A percentile compares a stretch with the other conserved stretches of the same genome.
Evolutionary conservation across 495 filamentous ascomycete species (phyloP).

Genomic region (Penicillium malachiteum): DNA sequence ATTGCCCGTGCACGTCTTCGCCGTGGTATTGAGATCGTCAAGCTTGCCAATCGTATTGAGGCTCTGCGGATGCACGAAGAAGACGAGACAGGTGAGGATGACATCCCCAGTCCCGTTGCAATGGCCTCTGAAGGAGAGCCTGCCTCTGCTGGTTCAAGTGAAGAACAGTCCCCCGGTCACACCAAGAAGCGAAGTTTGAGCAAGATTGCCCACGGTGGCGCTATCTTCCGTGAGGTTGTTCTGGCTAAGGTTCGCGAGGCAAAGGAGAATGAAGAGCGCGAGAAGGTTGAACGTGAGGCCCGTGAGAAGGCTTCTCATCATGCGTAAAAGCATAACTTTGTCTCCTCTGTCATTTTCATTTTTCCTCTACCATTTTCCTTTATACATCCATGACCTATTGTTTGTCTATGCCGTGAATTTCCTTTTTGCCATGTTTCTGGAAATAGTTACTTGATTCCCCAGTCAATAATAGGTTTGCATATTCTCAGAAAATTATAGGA

Average conservation of each 20-base stretch:
- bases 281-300: slow-evolving; percentile 59
- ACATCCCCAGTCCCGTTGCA: slow-evolving; percentile 59
- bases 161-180: slow-evolving; percentile 14
- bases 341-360: not conserved
- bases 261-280: slow-evolving; percentile 79
- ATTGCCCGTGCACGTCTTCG: slow-evolving; percentile 86
- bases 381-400: not conserved
- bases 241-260: slow-evolving; percentile 92
- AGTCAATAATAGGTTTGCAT: slow-evolving; percentile 18
- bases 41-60: slow-evolving; percentile 95
- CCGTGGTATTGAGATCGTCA: slow-evolving; percentile 95
- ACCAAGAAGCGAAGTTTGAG: slow-evolving; percentile 65
- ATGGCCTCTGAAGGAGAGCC: slow-evolving; percentile 34
- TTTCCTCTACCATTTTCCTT: slow-evolving; percentile 8
- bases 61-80: slow-evolving; percentile 95
- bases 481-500: too few relatives aligned
- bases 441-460: slow-evolving; percentile 34
- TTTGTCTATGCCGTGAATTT: slow-evolving; percentile 15
- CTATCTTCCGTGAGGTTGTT: slow-evolving; percentile 97
- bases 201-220: slow-evolving; percentile 70
- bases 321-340: slow-evolving; percentile 14
- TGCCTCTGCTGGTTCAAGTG: slow-evolving; percentile 2
- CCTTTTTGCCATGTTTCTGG: slow-evolving; percentile 10
- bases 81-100: slow-evolving; percentile 75
- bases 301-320: slow-evolving; percentile 39